Evolutionary conservation across 768 basidiomycete species (phyloP), one percentile per base, ranked within the genome.

Genomic region (Leccinellum albellum): DNA sequence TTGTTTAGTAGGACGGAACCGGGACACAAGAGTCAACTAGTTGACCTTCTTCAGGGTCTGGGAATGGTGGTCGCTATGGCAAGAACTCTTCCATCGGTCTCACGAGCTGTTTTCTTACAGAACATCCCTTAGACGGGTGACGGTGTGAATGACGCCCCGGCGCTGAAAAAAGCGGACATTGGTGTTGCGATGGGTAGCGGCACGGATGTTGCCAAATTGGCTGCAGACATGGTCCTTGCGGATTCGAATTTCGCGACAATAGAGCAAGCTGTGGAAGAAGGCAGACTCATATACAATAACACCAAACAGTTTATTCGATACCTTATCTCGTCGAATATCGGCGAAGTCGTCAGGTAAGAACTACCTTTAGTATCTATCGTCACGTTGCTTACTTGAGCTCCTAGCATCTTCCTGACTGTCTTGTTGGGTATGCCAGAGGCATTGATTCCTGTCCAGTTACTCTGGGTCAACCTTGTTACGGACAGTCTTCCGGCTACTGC

Each of bases 281-380:
- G 96, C 64, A 80, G 96, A 73, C 80, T 96, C 56, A 99, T 98
- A 68, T 98, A 98, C 75, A 98, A 98, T 76, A 99, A 99, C 76
- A 98, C 95, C 46, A 99, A 99, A 76, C 96, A 98, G 71, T 99
- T 99, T 74, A 98, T 99, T 74, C 89, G 96, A 66, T 99, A 98
- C 77, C 87, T 99, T 69, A 98, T 92, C 75, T 97, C 94, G 29
- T 94, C 92, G 57, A 98, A 97, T 78, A 97, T 97, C 69, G 95
- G 95, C 54, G 95, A 97, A 73, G 95, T 96, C 63, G 93, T 96
- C 74, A 90, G 85, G 75, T 76, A 64, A 40, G 66, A 17, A n/a
- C n/a, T 14, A 28, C 3, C 17, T 37, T 23, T 29, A 8, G 17
- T 24, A 23, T 8, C 20, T 9, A 9, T 55, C 7, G n/a, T 3